Percentiles rank a stretch among this genome's conserved stretches.
Evolutionary conservation across 495 filamentous ascomycete genomes (phyloP).

Genomic region (Lentithecium fluviatile): DNA sequence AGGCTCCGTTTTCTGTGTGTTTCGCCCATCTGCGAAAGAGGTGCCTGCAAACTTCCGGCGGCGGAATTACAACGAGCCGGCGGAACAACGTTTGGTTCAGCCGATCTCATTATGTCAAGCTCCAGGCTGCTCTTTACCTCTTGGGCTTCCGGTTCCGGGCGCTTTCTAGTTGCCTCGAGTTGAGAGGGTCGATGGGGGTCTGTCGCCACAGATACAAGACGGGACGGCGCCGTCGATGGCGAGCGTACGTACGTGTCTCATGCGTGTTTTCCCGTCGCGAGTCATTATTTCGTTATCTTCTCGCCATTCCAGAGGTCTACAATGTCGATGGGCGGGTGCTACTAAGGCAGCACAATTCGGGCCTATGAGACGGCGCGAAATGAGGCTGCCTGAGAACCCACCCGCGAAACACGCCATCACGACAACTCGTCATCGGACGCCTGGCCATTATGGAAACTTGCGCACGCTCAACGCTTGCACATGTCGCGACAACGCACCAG

Average conservation of each 20-base stretch:
- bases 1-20: not conserved
- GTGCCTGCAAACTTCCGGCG: not conserved
- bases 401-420: too few relatives aligned
- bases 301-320: not conserved
- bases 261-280: slow-evolving; percentile 1
- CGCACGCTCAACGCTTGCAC: too few relatives aligned
- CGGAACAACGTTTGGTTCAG: not conserved
- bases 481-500: too few relatives aligned
- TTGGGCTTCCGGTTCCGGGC: not conserved
- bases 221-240: not conserved
- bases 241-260: slow-evolving; percentile 8
- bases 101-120: not conserved
- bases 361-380: not conserved
- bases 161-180: not conserved
- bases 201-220: not conserved
- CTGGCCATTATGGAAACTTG: too few relatives aligned
- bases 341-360: slow-evolving; percentile 11
- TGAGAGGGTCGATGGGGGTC: not conserved
- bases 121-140: not conserved
- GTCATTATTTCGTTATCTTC: not conserved
- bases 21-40: not conserved
- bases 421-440: too few relatives aligned
- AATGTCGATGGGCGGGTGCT: not conserved
- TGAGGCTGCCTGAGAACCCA: not conserved
- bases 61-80: not conserved